These are phyloP conservation scores for Xylariales sp. DNA, from an alignment of 2,329 filamentous ascomycete genomes.

Conservation along the genomic window DNA sequence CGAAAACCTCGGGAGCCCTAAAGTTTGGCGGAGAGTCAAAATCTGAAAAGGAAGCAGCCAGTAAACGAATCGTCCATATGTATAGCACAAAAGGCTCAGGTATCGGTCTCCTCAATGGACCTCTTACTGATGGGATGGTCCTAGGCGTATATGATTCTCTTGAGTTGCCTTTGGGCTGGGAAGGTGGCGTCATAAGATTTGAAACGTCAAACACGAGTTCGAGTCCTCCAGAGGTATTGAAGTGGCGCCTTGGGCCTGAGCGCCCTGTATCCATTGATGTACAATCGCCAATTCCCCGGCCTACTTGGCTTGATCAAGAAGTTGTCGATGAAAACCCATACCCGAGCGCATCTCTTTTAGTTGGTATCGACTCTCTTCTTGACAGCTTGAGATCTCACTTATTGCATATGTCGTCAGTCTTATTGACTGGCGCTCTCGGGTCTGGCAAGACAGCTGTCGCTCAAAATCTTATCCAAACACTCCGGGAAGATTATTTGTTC, in stretches of 20 bases:
- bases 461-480: slow-evolving; percentile 77
- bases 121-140: slow-evolving; percentile 89
- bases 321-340: slow-evolving; percentile 64
- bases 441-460: slow-evolving; percentile 89
- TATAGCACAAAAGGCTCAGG: slow-evolving; percentile 68
- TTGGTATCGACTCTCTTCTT: slow-evolving; percentile 85
- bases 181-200: slow-evolving; percentile 80
- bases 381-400: slow-evolving; percentile 79
- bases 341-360: slow-evolving; percentile 70
- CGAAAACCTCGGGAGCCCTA: slow-evolving; percentile 72
- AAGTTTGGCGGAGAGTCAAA: slow-evolving; percentile 91
- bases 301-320: slow-evolving; percentile 63
- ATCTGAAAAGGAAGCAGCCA: slow-evolving; percentile 81
- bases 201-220: slow-evolving; percentile 58
- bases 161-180: slow-evolving; percentile 73
- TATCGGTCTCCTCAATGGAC: slow-evolving; percentile 79
- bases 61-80: slow-evolving; percentile 76
- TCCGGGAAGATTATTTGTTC: slow-evolving; percentile 80
- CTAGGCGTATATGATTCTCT: slow-evolving; percentile 69
- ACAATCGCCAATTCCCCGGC: slow-evolving; percentile 76
- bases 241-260: slow-evolving; percentile 84
- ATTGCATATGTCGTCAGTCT: slow-evolving; percentile 85
- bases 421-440: slow-evolving; percentile 89
- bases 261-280: slow-evolving; percentile 79
- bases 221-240: slow-evolving; percentile 68